phyloP scores from a whole-genome alignment of 306 rosid genomes.

The Cucurbita argyrosperma region DNA sequence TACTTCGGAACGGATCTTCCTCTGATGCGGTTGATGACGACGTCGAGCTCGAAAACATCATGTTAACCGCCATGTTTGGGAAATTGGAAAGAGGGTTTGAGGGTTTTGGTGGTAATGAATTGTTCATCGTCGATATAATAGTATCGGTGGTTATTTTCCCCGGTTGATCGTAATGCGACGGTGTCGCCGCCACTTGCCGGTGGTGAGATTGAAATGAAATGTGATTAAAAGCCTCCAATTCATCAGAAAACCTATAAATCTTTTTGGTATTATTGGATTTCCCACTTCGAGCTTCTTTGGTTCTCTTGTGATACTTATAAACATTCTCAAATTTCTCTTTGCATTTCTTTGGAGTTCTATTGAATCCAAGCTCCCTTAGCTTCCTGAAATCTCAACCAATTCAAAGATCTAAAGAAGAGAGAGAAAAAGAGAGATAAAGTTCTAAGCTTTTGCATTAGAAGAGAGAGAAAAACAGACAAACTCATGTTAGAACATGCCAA shows the following conservation, averaged over 20 bases:
- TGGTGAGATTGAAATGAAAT: constrained; percentile 19
- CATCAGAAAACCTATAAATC: constrained; percentile 69
- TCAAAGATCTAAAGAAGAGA: not conserved
- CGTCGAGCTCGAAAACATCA: constrained; percentile 38
- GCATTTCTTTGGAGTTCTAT: constrained; percentile 82
- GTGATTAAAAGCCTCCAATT: constrained; percentile 50
- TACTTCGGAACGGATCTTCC: constrained; percentile 20
- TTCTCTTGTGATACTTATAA: constrained; percentile 86
- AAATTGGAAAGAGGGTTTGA: constrained; percentile 13
- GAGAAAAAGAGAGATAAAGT: not conserved
- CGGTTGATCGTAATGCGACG: not conserved
- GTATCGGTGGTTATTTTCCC: not conserved
- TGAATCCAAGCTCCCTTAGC: constrained; percentile 72
- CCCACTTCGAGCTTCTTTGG: constrained; percentile 74
- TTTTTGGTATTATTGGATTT: constrained; percentile 57
- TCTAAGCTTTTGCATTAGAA: not conserved
- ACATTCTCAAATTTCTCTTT: constrained; percentile 96
- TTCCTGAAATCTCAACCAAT: constrained; percentile 33
- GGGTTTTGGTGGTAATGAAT: constrained; percentile 4
- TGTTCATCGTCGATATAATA: constrained; percentile 12
- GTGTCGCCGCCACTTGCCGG: not conserved
- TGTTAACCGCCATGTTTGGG: constrained; percentile 13
- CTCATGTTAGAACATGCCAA: constrained; percentile 5
- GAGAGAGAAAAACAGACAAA: not conserved
- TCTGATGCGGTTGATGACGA: constrained; percentile 64